Conservation (phyloP, 2,329 filamentous ascomycete species). For the Aschersonia sp. region DNA sequence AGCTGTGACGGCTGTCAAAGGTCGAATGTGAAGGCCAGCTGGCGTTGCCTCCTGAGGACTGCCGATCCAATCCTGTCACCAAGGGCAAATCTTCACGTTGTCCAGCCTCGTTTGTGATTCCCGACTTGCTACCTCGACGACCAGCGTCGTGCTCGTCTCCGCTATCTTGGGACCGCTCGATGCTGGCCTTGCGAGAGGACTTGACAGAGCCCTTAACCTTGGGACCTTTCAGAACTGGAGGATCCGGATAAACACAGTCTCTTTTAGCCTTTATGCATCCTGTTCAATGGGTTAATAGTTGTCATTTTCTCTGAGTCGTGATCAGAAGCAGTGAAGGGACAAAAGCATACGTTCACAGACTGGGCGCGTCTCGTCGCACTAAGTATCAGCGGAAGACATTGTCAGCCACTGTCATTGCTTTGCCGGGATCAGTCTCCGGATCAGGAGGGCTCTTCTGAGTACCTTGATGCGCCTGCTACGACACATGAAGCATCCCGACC, state of each 20-base stretch:
- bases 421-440: neutral
- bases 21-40: constrained; percentile 22
- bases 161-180: constrained; percentile 23
- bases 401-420: no score
- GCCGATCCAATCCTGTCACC: no score
- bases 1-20: constrained; percentile 26
- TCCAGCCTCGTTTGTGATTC: no score
- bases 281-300: constrained; percentile 13
- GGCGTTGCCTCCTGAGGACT: constrained; percentile 13
- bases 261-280: constrained; percentile 86
- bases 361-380: constrained; percentile 86
- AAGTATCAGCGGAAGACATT: neutral
- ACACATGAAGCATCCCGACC: constrained; percentile 90
- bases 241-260: constrained; percentile 80
- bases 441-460: neutral
- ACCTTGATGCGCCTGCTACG: constrained; percentile 75
- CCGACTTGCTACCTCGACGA: no score
- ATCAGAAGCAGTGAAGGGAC: neutral
- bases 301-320: neutral
- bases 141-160: no score
- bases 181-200: constrained; percentile 28
- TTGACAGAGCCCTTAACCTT: constrained; percentile 22
- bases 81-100: no score
- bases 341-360: constrained; percentile 8
- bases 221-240: constrained; percentile 30